phyloP scores from a whole-genome alignment of 495 filamentous ascomycete species.

The Aspergillus affinis region DNA sequence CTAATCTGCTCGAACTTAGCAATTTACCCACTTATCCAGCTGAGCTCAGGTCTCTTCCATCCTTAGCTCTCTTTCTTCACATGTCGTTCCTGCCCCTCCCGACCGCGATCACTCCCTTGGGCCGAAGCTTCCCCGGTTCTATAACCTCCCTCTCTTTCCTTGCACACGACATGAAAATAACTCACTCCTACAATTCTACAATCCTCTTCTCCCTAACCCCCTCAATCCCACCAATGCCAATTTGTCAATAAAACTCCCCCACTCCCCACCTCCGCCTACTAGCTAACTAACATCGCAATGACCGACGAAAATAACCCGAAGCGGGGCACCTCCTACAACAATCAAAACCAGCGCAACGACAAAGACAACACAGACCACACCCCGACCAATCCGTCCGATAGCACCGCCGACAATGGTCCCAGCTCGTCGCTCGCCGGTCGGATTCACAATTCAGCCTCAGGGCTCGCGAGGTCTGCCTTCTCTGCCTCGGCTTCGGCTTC shows the following conservation, averaged over 20 bases:
- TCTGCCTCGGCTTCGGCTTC: conserved; percentile 17
- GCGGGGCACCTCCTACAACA: conserved; percentile 19
- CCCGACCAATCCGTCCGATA: conserved; percentile 9
- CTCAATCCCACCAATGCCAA: neutral
- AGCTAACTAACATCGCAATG: neutral
- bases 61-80: conserved; percentile 13
- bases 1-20: no score
- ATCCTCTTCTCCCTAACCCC: neutral
- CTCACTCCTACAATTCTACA: no score
- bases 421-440: conserved; percentile 32
- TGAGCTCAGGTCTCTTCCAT: no score
- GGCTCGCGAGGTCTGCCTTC: conserved; percentile 36
- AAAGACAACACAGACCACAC: neutral
- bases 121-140: conserved; percentile 14
- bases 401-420: conserved; percentile 9
- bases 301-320: conserved; percentile 18
- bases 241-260: no score
- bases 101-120: conserved; percentile 12
- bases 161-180: neutral
- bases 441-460: conserved; percentile 40
- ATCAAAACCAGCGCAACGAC: conserved; percentile 11
- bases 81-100: conserved; percentile 16
- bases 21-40: no score
- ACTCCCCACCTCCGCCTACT: neutral
- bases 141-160: conserved; percentile 7